These are phyloP conservation scores for Penicillium coffeae DNA, from an alignment of 495 filamentous ascomycete species.

Conservation along the genomic window DNA sequence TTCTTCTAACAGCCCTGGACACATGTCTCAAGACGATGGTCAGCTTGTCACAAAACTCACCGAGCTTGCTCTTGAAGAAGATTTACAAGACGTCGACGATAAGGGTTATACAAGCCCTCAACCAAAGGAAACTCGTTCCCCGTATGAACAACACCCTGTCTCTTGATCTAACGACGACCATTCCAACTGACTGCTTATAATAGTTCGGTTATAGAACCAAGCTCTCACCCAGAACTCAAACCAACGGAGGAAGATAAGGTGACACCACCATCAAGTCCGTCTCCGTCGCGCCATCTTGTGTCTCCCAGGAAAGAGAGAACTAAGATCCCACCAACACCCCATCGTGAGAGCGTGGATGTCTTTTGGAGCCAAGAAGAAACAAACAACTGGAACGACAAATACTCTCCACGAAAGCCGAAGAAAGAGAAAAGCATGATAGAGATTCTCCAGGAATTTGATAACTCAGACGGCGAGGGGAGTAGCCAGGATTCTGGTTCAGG, in stretches of 20 bases:
- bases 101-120: slow-evolving; percentile 23
- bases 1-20: slow-evolving; percentile 12
- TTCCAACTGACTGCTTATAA: slow-evolving; percentile 5
- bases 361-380: slow-evolving; percentile 77
- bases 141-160: slow-evolving; percentile 16
- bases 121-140: slow-evolving; percentile 15
- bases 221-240: slow-evolving; percentile 23
- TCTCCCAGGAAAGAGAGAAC: slow-evolving; percentile 51
- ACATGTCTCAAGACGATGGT: slow-evolving; percentile 22
- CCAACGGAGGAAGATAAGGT: slow-evolving; percentile 14
- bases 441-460: slow-evolving; percentile 30
- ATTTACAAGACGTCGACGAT: slow-evolving; percentile 10
- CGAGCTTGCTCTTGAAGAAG: slow-evolving; percentile 5
- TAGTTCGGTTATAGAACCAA: slow-evolving; percentile 15
- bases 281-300: slow-evolving; percentile 32
- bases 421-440: slow-evolving; percentile 22
- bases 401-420: slow-evolving; percentile 58
- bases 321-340: slow-evolving; percentile 50
- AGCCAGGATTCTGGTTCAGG: slow-evolving; percentile 9
- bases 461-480: slow-evolving; percentile 22
- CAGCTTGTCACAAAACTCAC: slow-evolving; percentile 23
- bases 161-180: background rate
- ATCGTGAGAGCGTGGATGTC: slow-evolving; percentile 66
- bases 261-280: slow-evolving; percentile 46
- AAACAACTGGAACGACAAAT: slow-evolving; percentile 78